Conservation (phyloP, 75 land plant species). For the Cryptomeria japonica region DNA sequence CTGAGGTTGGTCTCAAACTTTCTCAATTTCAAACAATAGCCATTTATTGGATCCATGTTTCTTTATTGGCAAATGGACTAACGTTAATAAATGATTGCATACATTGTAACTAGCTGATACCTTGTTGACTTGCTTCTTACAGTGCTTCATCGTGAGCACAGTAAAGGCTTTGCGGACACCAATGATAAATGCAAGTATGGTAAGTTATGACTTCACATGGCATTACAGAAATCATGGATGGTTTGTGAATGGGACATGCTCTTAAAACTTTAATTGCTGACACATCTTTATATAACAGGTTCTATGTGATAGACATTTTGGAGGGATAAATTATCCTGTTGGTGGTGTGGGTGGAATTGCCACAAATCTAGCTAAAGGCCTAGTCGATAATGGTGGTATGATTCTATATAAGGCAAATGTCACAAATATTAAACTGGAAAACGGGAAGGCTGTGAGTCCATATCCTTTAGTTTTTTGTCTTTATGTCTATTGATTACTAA, state of each 20-base stretch:
- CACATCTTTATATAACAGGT: conserved; percentile 47
- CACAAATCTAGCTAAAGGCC: conserved; percentile 77
- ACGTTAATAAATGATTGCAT: neutral
- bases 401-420: conserved; percentile 91
- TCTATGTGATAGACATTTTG: conserved; percentile 94
- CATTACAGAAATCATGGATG: neutral
- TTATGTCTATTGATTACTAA: neutral
- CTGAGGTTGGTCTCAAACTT: conserved; percentile 62
- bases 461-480: neutral
- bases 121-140: conserved; percentile 18
- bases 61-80: neutral
- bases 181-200: conserved; percentile 99
- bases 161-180: conserved; percentile 93
- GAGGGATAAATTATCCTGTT: conserved; percentile 95
- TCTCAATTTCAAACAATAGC: neutral
- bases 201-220: conserved; percentile 20
- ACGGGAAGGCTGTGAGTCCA: conserved; percentile 81
- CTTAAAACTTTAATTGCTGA: neutral
- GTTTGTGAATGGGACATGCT: neutral
- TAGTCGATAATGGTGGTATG: conserved; percentile 78
- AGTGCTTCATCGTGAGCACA: conserved; percentile 99
- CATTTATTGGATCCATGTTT: neutral
- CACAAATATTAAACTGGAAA: conserved; percentile 54
- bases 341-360: conserved; percentile 99
- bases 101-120: neutral